Evolutionary conservation across 768 basidiomycete genomes (phyloP).

Genomic region (Tubosaeta sp.): DNA sequence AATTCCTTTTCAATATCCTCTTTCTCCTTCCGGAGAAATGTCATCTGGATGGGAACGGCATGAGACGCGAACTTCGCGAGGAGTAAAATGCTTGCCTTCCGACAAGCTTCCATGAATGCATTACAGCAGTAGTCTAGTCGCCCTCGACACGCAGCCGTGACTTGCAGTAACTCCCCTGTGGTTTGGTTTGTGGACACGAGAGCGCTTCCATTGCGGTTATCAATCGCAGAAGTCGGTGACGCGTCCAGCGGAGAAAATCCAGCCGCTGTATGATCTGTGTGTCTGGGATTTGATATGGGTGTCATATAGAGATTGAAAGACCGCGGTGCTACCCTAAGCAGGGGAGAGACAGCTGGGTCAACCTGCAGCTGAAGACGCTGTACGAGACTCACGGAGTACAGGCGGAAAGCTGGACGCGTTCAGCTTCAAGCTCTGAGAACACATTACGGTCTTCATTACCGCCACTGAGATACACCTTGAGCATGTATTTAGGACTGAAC

Average conservation of each 20-base stretch:
- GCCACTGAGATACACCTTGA: neutral
- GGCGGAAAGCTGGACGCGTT: neutral
- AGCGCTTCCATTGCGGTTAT: neutral
- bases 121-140: slow-evolving; percentile 9
- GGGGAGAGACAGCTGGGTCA: neutral
- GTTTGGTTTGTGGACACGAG: neutral
- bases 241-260: neutral
- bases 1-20: slow-evolving; percentile 14
- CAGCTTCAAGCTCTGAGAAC: neutral
- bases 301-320: slow-evolving; percentile 25
- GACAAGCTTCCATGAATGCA: slow-evolving; percentile 9
- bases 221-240: slow-evolving; percentile 7
- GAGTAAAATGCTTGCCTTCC: slow-evolving; percentile 5
- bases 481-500: neutral
- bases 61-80: slow-evolving; percentile 1
- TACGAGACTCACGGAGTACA: slow-evolving; percentile 19
- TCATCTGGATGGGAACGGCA: slow-evolving; percentile 4
- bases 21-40: slow-evolving; percentile 13
- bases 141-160: slow-evolving; percentile 15
- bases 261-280: neutral
- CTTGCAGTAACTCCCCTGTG: slow-evolving; percentile 10
- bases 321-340: slow-evolving; percentile 12
- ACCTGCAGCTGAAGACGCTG: neutral
- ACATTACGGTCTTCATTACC: neutral
- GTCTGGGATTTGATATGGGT: slow-evolving; percentile 23